Evolutionary conservation across 805 yeast genomes (phyloP).

Genomic region (Candida michaelii): DNA sequence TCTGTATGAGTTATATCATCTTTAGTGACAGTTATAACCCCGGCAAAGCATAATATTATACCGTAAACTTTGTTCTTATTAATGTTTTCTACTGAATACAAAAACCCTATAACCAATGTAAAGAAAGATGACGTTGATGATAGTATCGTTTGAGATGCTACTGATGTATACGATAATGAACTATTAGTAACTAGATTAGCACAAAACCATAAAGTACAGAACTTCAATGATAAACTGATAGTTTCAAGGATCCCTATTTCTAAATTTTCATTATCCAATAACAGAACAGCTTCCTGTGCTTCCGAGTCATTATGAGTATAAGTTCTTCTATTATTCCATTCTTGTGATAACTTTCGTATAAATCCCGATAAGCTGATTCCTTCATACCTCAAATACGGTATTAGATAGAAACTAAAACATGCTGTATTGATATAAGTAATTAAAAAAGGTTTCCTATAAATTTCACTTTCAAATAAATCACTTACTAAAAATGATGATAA

Average conservation of each 20-base stretch:
- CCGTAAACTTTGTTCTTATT: slow-evolving; percentile 67
- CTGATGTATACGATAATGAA: slow-evolving; percentile 82
- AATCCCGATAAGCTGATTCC: slow-evolving; percentile 23
- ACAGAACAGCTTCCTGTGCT: neutral
- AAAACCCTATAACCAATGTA: slow-evolving; percentile 78
- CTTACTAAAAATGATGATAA: slow-evolving; percentile 83
- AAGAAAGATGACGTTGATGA: slow-evolving; percentile 93
- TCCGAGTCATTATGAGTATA: neutral
- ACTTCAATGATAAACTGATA: slow-evolving; percentile 69
- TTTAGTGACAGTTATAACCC: slow-evolving; percentile 78
- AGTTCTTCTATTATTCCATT: slow-evolving; percentile 9
- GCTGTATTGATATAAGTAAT: slow-evolving; percentile 91
- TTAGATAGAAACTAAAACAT: slow-evolving; percentile 73
- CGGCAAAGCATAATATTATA: slow-evolving; percentile 67
- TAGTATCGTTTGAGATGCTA: slow-evolving; percentile 89
- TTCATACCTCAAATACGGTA: slow-evolving; percentile 51
- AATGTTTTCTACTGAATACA: slow-evolving; percentile 69
- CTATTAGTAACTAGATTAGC: slow-evolving; percentile 91
- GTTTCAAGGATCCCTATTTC: slow-evolving; percentile 60
- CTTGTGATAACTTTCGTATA: slow-evolving; percentile 20
- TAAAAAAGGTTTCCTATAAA: slow-evolving; percentile 85
- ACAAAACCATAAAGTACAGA: slow-evolving; percentile 84
- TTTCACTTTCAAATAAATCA: slow-evolving; percentile 64
- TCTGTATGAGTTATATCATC: slow-evolving; percentile 51
- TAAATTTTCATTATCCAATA: neutral